Evolutionary conservation across 805 yeast species (phyloP).

Genomic region (Wickerhamiella cacticola): DNA sequence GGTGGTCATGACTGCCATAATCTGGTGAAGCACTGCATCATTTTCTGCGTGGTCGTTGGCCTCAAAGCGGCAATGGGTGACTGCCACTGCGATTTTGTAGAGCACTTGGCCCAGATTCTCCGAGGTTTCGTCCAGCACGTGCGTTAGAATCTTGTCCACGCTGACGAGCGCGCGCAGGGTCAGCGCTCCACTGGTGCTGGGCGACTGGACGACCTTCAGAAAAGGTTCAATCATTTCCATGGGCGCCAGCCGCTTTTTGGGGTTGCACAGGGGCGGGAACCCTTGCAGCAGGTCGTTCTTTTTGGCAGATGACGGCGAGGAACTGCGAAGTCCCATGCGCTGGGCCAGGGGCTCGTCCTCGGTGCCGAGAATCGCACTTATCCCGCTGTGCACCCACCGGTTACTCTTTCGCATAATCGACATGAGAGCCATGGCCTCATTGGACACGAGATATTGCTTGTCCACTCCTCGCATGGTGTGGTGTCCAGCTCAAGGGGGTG

Average conservation of each 20-base stretch:
- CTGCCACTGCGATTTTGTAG: slow-evolving; percentile 55
- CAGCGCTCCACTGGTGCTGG: slow-evolving; percentile 73
- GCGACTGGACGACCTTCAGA: slow-evolving; percentile 66
- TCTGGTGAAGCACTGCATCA: slow-evolving; percentile 79
- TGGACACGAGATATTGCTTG: slow-evolving; percentile 53
- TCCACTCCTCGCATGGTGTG: slow-evolving; percentile 15
- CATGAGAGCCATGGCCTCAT: slow-evolving; percentile 76
- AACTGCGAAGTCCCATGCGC: slow-evolving; percentile 26
- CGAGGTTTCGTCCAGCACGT: slow-evolving; percentile 49
- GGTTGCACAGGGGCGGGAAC: slow-evolving; percentile 57
- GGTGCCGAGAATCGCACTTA: slow-evolving; percentile 73
- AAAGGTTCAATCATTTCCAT: slow-evolving; percentile 77
- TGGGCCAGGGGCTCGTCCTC: slow-evolving; percentile 35
- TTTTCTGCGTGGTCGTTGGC: slow-evolving; percentile 87
- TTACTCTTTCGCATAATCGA: slow-evolving; percentile 84
- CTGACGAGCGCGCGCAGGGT: slow-evolving; percentile 73
- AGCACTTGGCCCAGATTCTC: slow-evolving; percentile 45
- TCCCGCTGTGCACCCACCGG: slow-evolving; percentile 63
- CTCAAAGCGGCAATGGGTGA: slow-evolving; percentile 91
- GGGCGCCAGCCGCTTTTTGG: slow-evolving; percentile 50
- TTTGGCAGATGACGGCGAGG: background rate
- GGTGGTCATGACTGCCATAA: slow-evolving; percentile 58
- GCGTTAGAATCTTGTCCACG: slow-evolving; percentile 57
- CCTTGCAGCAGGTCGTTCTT: slow-evolving; percentile 58
- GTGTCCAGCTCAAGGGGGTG: slow-evolving; percentile 3